Evolutionary conservation across 2,329 filamentous ascomycete genomes (phyloP).

Genomic region (Clarireedia hainanense): DNA sequence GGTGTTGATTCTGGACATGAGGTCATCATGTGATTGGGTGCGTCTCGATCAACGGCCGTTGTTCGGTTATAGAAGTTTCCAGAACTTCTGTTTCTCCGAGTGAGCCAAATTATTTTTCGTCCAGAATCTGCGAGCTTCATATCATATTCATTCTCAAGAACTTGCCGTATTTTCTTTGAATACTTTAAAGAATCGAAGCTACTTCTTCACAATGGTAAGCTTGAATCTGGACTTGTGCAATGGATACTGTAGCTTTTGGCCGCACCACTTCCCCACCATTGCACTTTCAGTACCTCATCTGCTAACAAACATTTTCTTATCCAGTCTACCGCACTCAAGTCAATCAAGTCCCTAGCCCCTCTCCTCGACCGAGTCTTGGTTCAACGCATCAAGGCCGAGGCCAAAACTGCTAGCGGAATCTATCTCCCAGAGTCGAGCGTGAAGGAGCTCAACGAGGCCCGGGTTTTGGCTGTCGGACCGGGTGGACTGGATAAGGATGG

Average conservation of each 20-base stretch:
- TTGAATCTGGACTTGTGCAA: neutral
- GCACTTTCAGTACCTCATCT: neutral
- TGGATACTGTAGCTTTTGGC: neutral
- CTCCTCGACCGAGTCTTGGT: conserved; percentile 97
- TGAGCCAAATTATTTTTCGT: conserved; percentile 11
- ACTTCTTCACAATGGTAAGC: conserved; percentile 3
- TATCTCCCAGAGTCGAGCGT: conserved; percentile 95
- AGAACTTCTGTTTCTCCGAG: conserved; percentile 1
- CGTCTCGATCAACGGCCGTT: conserved; percentile 8
- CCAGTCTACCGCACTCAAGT: conserved; percentile 72
- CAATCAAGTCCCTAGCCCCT: conserved; percentile 88
- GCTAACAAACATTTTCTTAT: neutral
- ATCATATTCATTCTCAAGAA: neutral
- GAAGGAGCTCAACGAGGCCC: conserved; percentile 97
- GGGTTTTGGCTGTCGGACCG: conserved; percentile 90
- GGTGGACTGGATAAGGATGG: conserved; percentile 83
- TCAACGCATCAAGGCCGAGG: conserved; percentile 93
- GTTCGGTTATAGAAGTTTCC: conserved; percentile 10
- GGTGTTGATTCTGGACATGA: neutral
- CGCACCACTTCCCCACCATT: neutral
- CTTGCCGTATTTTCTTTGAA: neutral
- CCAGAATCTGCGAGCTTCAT: conserved; percentile 2
- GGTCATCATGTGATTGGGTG: neutral
- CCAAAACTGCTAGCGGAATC: conserved; percentile 94
- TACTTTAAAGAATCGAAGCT: neutral